phyloP scores from a whole-genome alignment of 345 rosid genomes.

The Eucalyptus curtisii region DNA sequence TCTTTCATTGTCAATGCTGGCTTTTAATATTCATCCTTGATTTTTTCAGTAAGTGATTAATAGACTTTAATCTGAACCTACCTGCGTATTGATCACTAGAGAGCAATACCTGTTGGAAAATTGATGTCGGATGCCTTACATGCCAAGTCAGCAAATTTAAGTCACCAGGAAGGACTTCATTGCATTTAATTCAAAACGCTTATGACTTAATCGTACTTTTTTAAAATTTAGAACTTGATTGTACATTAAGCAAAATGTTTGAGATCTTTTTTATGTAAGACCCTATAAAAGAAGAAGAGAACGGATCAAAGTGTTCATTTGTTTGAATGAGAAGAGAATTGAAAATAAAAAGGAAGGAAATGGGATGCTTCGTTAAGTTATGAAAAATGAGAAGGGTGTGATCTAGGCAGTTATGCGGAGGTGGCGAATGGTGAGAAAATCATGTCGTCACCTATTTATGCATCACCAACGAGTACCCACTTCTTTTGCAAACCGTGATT shows the following conservation, averaged over 20 bases:
- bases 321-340: too few species aligned
- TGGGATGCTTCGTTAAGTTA: too few species aligned
- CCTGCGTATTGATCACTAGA: background rate
- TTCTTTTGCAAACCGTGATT: rapidly evolving
- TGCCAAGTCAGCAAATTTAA: background rate
- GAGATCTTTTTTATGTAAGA: rapidly evolving
- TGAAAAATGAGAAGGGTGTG: rapidly evolving
- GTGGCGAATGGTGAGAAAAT: background rate
- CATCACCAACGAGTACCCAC: rapidly evolving
- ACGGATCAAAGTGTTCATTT: rapidly evolving
- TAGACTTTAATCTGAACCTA: background rate
- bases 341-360: rapidly evolving
- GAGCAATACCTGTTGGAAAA: background rate
- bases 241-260: rapidly evolving
- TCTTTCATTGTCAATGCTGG: too few species aligned
- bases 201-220: background rate
- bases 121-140: rapidly evolving
- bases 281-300: too few species aligned
- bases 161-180: background rate
- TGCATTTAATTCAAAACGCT: rapidly evolving
- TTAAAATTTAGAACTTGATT: background rate
- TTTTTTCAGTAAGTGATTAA: too few species aligned
- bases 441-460: background rate
- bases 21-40: too few species aligned
- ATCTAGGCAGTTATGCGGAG: background rate